These are phyloP conservation scores for Adansonia madagascariensis DNA, from an alignment of 441 rosid genomes.

Conservation along the genomic window DNA sequence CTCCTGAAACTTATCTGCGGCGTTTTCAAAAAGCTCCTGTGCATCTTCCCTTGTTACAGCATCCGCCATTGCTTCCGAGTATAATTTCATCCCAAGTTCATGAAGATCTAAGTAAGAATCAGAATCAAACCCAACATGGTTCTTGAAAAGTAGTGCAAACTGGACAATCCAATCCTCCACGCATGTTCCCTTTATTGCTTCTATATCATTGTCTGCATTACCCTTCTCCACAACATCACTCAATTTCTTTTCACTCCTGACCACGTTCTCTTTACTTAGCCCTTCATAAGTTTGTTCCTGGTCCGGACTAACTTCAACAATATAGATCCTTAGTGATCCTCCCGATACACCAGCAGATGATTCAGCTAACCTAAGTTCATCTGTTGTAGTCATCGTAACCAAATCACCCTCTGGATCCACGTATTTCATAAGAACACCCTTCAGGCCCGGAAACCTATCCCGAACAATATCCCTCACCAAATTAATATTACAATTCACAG, in stretches of 20 bases:
- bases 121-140: slow-evolving; percentile 90
- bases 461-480: slow-evolving; percentile 71
- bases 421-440: slow-evolving; percentile 76
- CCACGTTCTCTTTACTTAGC: slow-evolving; percentile 36
- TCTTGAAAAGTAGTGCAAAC: slow-evolving; percentile 88
- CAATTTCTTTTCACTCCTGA: slow-evolving; percentile 34
- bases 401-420: slow-evolving; percentile 89
- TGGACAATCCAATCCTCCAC: slow-evolving; percentile 84
- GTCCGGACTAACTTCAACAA: slow-evolving; percentile 69
- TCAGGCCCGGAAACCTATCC: slow-evolving; percentile 75
- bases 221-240: slow-evolving; percentile 51
- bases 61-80: slow-evolving; percentile 95
- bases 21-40: slow-evolving; percentile 76
- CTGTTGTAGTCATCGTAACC: slow-evolving; percentile 79
- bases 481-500: slow-evolving; percentile 58
- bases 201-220: slow-evolving; percentile 39
- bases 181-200: slow-evolving; percentile 47
- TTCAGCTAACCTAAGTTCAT: slow-evolving; percentile 81
- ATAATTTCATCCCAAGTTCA: slow-evolving; percentile 88
- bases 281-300: slow-evolving; percentile 80
- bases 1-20: slow-evolving; percentile 93
- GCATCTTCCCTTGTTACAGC: slow-evolving; percentile 85
- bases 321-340: slow-evolving; percentile 69
- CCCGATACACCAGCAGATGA: slow-evolving; percentile 55
- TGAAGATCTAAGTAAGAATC: slow-evolving; percentile 92